phyloP scores from a whole-genome alignment of 305 asterid genomes.

The Caryopteris hybrid region DNA sequence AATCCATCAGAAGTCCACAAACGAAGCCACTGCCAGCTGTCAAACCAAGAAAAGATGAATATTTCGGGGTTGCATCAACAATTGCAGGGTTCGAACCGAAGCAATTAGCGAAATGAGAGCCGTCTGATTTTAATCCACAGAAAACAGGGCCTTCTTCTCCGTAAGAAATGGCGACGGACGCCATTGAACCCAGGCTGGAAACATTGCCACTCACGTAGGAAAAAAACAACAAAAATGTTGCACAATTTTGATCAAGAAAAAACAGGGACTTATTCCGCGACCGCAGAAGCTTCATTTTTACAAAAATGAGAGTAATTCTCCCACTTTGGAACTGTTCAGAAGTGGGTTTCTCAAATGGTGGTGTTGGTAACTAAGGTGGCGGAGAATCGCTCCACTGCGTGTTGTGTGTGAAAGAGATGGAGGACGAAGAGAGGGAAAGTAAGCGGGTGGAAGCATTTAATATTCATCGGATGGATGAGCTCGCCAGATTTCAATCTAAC shows the following conservation, averaged over 20 bases:
- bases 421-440: slow-evolving; percentile 27
- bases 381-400: slow-evolving; percentile 25
- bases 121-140: slow-evolving; percentile 73
- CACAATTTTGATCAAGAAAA: slow-evolving; percentile 19
- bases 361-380: slow-evolving; percentile 33
- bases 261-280: slow-evolving; percentile 14
- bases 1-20: slow-evolving; percentile 57
- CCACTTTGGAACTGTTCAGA: background rate
- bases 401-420: slow-evolving; percentile 23
- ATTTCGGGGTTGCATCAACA: slow-evolving; percentile 51
- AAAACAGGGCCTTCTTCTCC: slow-evolving; percentile 76
- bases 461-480: slow-evolving; percentile 38
- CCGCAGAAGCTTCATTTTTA: slow-evolving; percentile 8
- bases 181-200: slow-evolving; percentile 68
- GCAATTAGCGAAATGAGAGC: slow-evolving; percentile 62
- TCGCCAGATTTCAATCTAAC: no score
- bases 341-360: slow-evolving; percentile 28
- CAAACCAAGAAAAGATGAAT: slow-evolving; percentile 49
- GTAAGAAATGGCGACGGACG: slow-evolving; percentile 72
- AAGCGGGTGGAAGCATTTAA: slow-evolving; percentile 55
- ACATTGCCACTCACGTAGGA: slow-evolving; percentile 30
- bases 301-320: background rate
- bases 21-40: slow-evolving; percentile 77
- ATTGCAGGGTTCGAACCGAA: slow-evolving; percentile 66
- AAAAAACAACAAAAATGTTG: slow-evolving; percentile 23